Evolutionary conservation across 257 asterid genomes (phyloP), one percentile per base, ranked within the genome.

Genomic region (Datura wrightii): DNA sequence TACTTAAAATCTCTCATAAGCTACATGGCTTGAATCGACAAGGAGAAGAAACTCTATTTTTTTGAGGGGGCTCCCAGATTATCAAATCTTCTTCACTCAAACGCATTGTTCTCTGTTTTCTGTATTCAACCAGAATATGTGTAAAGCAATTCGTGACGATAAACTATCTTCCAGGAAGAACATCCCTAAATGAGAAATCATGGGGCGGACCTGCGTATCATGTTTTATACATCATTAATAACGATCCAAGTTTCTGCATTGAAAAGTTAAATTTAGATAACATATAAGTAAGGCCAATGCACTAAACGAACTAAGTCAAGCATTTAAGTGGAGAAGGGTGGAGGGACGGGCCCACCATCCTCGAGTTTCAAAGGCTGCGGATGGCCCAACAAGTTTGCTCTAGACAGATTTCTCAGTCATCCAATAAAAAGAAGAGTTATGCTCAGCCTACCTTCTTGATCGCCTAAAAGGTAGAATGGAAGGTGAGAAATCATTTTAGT

Each of bases 391-490:
- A 10, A 66, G 31, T 66, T 66, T 1, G 13, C 3, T 39, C 50
- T 14, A 3, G 31, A 39, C 16, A 52, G 78, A 67, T 67, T 66
- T 39, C 15, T 67, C 7, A 3, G 31, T 67, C 52, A 67, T 39
- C 78, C 19, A 16, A 39, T 39, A 37, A 41, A 41, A 4, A 16
- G 50, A 67, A 69, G 37, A 37, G 79, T 67, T 37, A 10, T 2
- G 9, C 3, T 18, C 34, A 37, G 69, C 18, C 85, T 91, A 94
- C 99, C 98, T 92, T 92, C 91, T 88, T 92, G 95, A 86, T 89
- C 92, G 50, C 98, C 97, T 86, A 96, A 89, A 80, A 94, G 86
- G 87, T 96, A 92, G 84, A 96, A 94, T 15, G 98, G 98, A 85
- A 94, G 79, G 86, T 96, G 96, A 52, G 98, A 93, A 79, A 92